Evolutionary conservation across 495 filamentous ascomycete species (phyloP), one percentile per base, ranked within the genome.

Genomic region (Lasiosphaeria ovina): DNA sequence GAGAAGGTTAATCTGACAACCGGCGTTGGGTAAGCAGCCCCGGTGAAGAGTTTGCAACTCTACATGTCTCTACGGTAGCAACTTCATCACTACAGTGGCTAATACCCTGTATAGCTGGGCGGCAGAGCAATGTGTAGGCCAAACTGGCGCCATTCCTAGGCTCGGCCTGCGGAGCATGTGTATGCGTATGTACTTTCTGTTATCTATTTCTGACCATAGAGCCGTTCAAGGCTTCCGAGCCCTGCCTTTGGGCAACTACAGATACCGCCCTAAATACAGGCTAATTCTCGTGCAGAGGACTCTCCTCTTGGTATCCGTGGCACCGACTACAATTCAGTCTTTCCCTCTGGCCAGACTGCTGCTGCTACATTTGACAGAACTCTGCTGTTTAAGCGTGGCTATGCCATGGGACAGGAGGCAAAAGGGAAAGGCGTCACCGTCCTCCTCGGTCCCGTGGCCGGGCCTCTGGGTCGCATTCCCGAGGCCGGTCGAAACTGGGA

Each of bases 1-100:
- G 92, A 97, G 78, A 97, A 97, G 79, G 89, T 96, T 70, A 97
- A 97, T 67, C 66, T 97, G 60, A 96, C 92, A 2, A 96, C 91
- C 9, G 92, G 92, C 71, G 80, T 87, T 62, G 92, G 92, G 79
- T 91, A 67, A 74, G 81, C 74, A 33, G 16, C n/a, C 3, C 4
- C 14, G 11, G 24, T 24, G 24, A 2, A 24, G 24, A 24, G 2
- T 24, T 24, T 24, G 24, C 24, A 24, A 24, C 24, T 24, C 24
- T 24, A 24, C 24, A 24, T 24, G 24, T 24, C 24, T 24, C 24
- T 24, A 24, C 24, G 24, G 24, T 24, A 24, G 24, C 24, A 24
- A 24, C 24, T 24, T 24, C 24, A 24, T 24, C 24, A 2, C 24
- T 24, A 24, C 24, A 24, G 24, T 24, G 24, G 24, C 33, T 6